A percentile compares a stretch with the other conserved stretches of the same genome.
phyloP scores from a whole-genome alignment of 176 grass and related monocot species.

The Bothriochloa decipiens region DNA sequence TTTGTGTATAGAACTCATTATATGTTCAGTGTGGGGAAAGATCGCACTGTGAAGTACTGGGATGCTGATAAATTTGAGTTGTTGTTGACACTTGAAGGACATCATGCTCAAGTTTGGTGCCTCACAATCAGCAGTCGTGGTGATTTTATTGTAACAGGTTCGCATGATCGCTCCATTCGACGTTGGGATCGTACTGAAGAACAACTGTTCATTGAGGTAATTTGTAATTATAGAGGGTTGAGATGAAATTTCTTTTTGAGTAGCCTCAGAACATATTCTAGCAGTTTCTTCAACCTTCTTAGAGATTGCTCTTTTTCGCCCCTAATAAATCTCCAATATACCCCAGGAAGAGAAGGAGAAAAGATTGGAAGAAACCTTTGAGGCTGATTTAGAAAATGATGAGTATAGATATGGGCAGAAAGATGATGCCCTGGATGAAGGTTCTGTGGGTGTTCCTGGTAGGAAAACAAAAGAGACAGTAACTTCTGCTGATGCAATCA shows the following conservation, averaged over 20 bases:
- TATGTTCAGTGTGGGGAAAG: conserved; percentile 96
- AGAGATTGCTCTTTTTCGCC: not conserved
- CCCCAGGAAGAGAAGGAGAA: conserved; percentile 89
- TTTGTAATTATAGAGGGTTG: not conserved
- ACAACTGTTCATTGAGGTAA: conserved; percentile 90
- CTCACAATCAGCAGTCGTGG: conserved; percentile 77
- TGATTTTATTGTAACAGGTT: conserved; percentile 92
- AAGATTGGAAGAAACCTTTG: conserved; percentile 88
- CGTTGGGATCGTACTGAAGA: conserved; percentile 98
- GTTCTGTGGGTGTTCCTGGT: conserved; percentile 81
- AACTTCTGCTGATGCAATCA: conserved; percentile 80
- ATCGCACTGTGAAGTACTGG: conserved; percentile 90
- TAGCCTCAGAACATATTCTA: not conserved
- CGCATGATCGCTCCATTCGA: conserved; percentile 92
- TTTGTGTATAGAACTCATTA: conserved; percentile 95
- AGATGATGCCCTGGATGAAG: conserved; percentile 85
- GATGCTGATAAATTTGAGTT: conserved; percentile 98
- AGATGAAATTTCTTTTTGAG: conserved; percentile 31
- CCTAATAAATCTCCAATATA: not conserved
- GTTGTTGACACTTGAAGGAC: conserved; percentile 91
- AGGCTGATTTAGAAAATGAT: conserved; percentile 80
- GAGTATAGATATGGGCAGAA: conserved; percentile 78
- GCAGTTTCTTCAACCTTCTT: not conserved
- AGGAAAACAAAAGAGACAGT: conserved; percentile 93
- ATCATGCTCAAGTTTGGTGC: conserved; percentile 98